Evolutionary conservation across 2,329 filamentous ascomycete species (phyloP), one percentile per base, ranked within the genome.

Genomic region (Claviceps maximensis): DNA sequence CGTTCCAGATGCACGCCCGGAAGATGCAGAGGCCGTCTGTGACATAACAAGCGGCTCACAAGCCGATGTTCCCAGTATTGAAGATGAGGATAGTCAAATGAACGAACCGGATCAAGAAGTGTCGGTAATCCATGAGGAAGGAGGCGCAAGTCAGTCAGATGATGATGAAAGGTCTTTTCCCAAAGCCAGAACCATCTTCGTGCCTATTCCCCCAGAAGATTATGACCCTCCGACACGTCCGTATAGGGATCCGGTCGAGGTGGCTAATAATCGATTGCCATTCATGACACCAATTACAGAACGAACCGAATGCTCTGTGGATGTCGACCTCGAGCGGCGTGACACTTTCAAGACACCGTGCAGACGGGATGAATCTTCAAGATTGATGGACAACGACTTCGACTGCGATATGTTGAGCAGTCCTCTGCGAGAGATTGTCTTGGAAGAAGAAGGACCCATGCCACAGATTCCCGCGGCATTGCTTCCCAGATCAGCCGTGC

Each of bases 221-320:
- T 95, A 89, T 65, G 82, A 90, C 59, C 81, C 87, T 46, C 85
- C 88, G 19, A 85, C 79, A 53, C 79, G 84, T 48, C 86, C 87
- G 54, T 95, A 86, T 75, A 83, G 89, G 63, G 87, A 95, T 67
- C 81, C 88, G 63, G 78, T 73, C 38, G 79, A 89, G 65, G 77
- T 84, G 67, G 89, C 89, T 55, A 94, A 96, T 63, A 95, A 90
- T 68, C 84, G 90, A 52, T 75, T 97, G 10, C 93, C 91, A 3
- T 98, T 97, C 67, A 97, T 98, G 93, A 98, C 93, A 0, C 93
- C 93, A 1, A 98, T 98, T 59, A 91, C 93, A 1, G 93, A 98
- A 68, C 84, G 89, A 61, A 98, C 93, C 0, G 93, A 98, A 68
- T 86, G 84, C 12, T 96, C 90, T 0, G 71, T 97, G 5, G 84